These are phyloP conservation scores for Apiotrichum sp. DNA, from an alignment of 1,284 basidiomycete species.

Conservation along the genomic window DNA sequence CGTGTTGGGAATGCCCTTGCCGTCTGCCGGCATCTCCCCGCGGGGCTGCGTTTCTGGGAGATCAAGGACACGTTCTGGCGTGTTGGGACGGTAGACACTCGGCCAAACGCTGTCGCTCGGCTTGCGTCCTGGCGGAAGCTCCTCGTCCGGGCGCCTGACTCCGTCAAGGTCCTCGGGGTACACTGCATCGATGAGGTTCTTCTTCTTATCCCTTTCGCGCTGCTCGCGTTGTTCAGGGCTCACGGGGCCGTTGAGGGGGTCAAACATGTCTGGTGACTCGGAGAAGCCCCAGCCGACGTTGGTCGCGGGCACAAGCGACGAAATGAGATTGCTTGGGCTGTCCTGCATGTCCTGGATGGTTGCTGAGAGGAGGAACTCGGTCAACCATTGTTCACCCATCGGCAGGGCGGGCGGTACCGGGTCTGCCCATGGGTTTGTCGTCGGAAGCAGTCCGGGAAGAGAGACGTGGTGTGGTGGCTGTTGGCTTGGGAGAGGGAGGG, in stretches of 20 bases:
- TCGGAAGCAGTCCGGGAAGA: background rate
- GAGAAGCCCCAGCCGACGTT: constrained; percentile 14
- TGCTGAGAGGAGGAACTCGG: constrained; percentile 9
- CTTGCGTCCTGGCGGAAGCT: constrained; percentile 2
- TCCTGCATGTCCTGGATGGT: constrained; percentile 5
- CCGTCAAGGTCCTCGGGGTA: constrained; percentile 16
- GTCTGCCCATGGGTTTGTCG: background rate
- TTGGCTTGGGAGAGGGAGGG: background rate
- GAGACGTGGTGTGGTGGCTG: background rate
- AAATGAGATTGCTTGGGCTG: background rate
- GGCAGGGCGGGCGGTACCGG: background rate
- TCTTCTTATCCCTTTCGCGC: background rate
- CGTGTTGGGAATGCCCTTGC: background rate
- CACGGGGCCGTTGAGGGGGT: constrained; percentile 12
- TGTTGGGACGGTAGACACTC: constrained; percentile 17
- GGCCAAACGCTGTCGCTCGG: constrained; percentile 20
- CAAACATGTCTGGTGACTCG: constrained; percentile 16
- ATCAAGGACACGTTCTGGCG: constrained; percentile 12
- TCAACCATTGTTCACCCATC: constrained; percentile 4
- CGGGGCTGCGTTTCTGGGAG: background rate
- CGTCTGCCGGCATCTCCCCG: background rate
- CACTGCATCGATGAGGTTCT: constrained; percentile 4
- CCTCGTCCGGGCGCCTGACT: constrained; percentile 12
- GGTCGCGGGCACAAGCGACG: background rate
- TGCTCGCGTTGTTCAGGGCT: constrained; percentile 4